These are phyloP conservation scores for Globisporangium rhizosaccharum DNA, from an alignment of 352 stramenopile genomes.

Conservation along the genomic window DNA sequence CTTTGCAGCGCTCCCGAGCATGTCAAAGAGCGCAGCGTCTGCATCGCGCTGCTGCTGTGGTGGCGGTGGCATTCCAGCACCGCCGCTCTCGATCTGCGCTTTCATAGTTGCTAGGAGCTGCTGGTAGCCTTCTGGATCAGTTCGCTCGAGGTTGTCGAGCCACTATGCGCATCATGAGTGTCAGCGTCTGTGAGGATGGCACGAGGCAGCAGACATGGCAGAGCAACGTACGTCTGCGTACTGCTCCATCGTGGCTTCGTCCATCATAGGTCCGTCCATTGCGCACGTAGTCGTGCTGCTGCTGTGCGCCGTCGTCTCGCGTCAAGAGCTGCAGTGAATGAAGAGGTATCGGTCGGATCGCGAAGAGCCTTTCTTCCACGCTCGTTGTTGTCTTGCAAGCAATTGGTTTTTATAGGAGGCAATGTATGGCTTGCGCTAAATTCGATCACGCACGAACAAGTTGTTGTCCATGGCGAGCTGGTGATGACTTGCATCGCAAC, in stretches of 20 bases:
- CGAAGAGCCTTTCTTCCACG: constrained; percentile 1
- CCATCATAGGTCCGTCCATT: constrained; percentile 59
- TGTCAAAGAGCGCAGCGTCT: constrained; percentile 43
- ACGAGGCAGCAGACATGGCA: background rate
- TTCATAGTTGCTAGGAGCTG: constrained; percentile 64
- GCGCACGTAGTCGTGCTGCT: constrained; percentile 1
- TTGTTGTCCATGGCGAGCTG: background rate
- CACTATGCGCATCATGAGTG: constrained; percentile 22
- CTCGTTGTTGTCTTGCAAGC: background rate
- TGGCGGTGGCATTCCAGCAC: constrained; percentile 1
- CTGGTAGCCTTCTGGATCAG: constrained; percentile 60
- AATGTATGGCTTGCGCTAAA: background rate
- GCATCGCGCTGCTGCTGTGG: constrained; percentile 15
- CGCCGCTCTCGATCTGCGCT: constrained; percentile 38
- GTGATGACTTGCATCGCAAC: no score
- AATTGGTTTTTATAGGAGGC: background rate
- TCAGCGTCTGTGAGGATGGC: background rate
- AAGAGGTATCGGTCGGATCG: background rate
- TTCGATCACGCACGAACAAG: background rate
- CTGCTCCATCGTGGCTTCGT: constrained; percentile 60
- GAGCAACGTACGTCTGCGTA: constrained; percentile 51
- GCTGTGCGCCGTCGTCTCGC: no score
- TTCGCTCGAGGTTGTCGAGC: constrained; percentile 66
- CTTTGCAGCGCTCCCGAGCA: constrained; percentile 21
- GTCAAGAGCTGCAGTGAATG: background rate